Evolutionary conservation across 1,284 basidiomycete genomes (phyloP), one percentile per base, ranked within the genome.

Genomic region (Papiliotrema fonsecae): DNA sequence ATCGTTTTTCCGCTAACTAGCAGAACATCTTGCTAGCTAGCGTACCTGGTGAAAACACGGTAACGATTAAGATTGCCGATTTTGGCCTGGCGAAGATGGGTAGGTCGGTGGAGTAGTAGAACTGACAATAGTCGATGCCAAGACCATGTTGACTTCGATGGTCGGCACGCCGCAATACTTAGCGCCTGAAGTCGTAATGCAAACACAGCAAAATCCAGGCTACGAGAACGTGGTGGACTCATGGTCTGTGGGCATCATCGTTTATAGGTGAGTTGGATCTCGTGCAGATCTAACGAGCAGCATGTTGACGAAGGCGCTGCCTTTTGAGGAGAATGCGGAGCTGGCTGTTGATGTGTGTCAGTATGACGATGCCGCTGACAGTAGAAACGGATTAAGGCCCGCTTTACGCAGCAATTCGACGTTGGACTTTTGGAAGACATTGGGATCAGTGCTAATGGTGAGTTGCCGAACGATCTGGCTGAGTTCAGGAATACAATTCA

Each of bases 1-100:
- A 38, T 26, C 24, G 5, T n/a, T 11, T 4, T 4, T 4, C 38
- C n/a, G 21, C 4, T 18, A 22, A n/a, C 16, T 10, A 24, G 13
- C 45, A 75, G 69, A 75, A 74, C 45, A 72, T 74, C 21, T 65
- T 75, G 7, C 51, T 75, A 3, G 69, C 66, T 2, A 59, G 56
- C 32, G 61, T 57, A 32, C 61, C 61, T 6, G 42, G 51, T 9
- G 59, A 60, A 24, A 42, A 49, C 4, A 56, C 57, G 1, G 57
- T 57, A 2, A 62, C 51, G 13, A 56, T 70, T 45, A 74, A 73
- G 47, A 84, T 96, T 24, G 91, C 91, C 2, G 92, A 94, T 70
- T 96, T 94, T 67, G 92, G 92, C 5, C 79, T 96, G 13, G 91
- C 92, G 0, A 96, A 96, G 67, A 83, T 85, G 49, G 83, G 88